A percentile compares a stretch with the other conserved stretches of the same genome.
Evolutionary conservation across 2,329 filamentous ascomycete species (phyloP).

Genomic region (Laburnicola sp.): DNA sequence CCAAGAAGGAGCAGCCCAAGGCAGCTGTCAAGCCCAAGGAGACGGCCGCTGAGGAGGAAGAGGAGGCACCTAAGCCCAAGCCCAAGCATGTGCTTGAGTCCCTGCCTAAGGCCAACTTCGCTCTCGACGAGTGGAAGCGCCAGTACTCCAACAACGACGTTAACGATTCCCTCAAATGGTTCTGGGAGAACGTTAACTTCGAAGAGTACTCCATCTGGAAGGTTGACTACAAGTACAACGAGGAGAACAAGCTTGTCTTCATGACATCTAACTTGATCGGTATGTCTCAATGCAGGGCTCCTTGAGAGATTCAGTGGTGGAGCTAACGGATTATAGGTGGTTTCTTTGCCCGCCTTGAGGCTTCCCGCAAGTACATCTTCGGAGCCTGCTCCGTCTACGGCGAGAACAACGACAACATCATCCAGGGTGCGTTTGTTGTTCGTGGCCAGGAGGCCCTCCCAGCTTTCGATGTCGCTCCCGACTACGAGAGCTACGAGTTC

Average conservation of each 20-base stretch:
- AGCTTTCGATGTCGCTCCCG: constrained; percentile 95
- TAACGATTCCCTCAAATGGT: constrained; percentile 85
- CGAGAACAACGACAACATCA: constrained; percentile 82
- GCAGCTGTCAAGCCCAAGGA: constrained; percentile 57
- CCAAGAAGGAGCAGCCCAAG: constrained; percentile 71
- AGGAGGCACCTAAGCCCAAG: constrained; percentile 73
- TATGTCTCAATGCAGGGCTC: constrained; percentile 33
- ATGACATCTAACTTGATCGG: constrained; percentile 98
- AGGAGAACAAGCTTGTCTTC: constrained; percentile 95
- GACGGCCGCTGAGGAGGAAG: constrained; percentile 62
- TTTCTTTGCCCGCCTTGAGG: constrained; percentile 97
- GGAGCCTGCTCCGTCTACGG: constrained; percentile 89
- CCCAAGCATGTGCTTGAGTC: constrained; percentile 90
- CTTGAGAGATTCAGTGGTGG: neutral
- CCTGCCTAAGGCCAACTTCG: constrained; percentile 74
- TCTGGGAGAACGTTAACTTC: constrained; percentile 95
- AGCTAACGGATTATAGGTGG: constrained; percentile 59
- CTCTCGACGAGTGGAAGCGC: constrained; percentile 97
- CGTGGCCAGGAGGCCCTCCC: constrained; percentile 84
- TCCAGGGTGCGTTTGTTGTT: constrained; percentile 92
- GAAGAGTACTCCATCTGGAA: constrained; percentile 96
- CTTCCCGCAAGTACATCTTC: constrained; percentile 96
- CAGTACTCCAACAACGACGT: constrained; percentile 95
- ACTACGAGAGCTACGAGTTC: constrained; percentile 96
- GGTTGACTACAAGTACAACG: constrained; percentile 98